phyloP scores from a whole-genome alignment of 2,329 filamentous ascomycete genomes.

The Diplodia corticola region DNA sequence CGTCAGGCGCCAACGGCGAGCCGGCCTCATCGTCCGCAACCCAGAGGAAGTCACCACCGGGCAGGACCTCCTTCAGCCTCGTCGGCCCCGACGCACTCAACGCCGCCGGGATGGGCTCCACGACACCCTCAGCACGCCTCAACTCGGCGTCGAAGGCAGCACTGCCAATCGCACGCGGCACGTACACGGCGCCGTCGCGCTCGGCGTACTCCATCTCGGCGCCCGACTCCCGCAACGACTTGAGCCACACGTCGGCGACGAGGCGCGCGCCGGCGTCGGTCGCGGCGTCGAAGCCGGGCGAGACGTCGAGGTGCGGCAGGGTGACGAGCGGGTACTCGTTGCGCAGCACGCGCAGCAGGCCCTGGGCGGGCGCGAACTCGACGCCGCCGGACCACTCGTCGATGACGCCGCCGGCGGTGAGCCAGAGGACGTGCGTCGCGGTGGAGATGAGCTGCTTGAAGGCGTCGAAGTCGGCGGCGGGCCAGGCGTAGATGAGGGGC shows the following conservation, averaged over 20 bases:
- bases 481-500: not conserved
- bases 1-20: not conserved
- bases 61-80: not conserved
- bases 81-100: not conserved
- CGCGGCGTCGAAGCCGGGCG: not conserved
- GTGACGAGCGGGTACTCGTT: not conserved
- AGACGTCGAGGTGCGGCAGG: not conserved
- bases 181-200: not conserved
- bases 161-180: not conserved
- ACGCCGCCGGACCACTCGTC: too few species aligned
- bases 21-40: not conserved
- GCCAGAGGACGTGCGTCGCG: not conserved
- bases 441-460: not conserved
- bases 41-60: not conserved
- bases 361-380: not conserved
- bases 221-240: not conserved
- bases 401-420: not conserved
- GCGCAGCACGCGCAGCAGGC: not conserved
- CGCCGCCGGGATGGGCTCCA: not conserved
- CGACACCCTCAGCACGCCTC: not conserved
- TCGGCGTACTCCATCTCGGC: not conserved
- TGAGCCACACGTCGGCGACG: too few species aligned
- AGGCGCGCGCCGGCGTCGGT: too few species aligned
- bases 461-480: not conserved
- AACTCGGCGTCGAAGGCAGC: too few species aligned